These are phyloP conservation scores for Urtica urens DNA, from an alignment of 306 rosid genomes.

Conservation along the genomic window DNA sequence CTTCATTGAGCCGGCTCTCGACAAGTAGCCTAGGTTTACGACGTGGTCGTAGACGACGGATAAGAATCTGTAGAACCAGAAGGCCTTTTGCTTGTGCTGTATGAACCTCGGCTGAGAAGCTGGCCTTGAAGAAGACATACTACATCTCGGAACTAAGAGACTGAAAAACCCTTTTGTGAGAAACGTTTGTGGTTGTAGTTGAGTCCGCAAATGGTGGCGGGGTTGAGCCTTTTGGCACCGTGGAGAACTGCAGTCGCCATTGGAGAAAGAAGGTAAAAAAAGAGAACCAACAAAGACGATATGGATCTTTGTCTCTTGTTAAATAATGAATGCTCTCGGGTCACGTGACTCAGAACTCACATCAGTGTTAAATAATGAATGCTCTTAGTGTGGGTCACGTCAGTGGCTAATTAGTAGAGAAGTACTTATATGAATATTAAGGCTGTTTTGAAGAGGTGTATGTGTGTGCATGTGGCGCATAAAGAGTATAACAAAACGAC, in stretches of 20 bases:
- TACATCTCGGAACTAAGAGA: slow-evolving; percentile 44
- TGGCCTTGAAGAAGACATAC: slow-evolving; percentile 60
- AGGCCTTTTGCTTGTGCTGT: slow-evolving; percentile 88
- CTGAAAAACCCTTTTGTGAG: slow-evolving; percentile 24
- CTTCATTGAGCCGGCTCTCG: slow-evolving; percentile 83
- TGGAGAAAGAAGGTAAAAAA: background rate
- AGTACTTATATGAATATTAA: no score
- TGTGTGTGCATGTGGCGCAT: background rate
- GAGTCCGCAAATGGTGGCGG: slow-evolving; percentile 33
- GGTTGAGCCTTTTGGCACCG: slow-evolving; percentile 52
- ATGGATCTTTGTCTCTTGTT: background rate
- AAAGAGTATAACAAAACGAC: background rate
- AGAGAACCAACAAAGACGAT: background rate
- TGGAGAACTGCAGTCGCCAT: slow-evolving; percentile 34
- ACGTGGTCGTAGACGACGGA: slow-evolving; percentile 78
- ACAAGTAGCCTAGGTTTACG: slow-evolving; percentile 82
- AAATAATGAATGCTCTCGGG: background rate
- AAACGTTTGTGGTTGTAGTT: slow-evolving; percentile 26
- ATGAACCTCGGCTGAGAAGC: slow-evolving; percentile 83
- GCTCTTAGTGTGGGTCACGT: no score
- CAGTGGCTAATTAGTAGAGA: background rate
- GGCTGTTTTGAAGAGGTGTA: no score
- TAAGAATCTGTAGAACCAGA: slow-evolving; percentile 83
- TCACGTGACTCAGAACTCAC: no score
- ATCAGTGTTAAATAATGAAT: background rate